Conservation (phyloP, 192 early-diverging fungal genomes). For the Coemansia sp. region DNA sequence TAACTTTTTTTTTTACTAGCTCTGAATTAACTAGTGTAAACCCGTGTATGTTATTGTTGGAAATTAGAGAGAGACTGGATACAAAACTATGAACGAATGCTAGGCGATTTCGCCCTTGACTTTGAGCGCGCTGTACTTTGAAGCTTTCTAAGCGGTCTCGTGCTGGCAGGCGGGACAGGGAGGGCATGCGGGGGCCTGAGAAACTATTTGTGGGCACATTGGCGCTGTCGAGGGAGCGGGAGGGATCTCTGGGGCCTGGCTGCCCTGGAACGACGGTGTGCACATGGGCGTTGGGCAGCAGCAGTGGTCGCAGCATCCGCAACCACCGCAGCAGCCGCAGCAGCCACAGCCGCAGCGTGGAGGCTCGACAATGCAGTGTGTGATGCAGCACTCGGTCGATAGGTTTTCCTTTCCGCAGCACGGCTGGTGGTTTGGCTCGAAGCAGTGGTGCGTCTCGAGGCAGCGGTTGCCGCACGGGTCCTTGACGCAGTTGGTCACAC, state of each 20-base stretch:
- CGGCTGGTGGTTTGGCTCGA: conserved; percentile 37
- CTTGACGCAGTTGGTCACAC: conserved; percentile 55
- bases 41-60: background rate
- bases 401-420: conserved; percentile 45
- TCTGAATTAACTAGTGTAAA: background rate
- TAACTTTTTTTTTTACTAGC: background rate
- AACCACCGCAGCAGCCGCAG: conserved; percentile 15
- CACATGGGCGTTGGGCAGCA: conserved; percentile 44
- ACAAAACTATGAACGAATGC: background rate
- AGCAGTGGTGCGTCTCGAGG: conserved; percentile 54
- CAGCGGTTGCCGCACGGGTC: conserved; percentile 53
- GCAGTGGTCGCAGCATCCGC: conserved; percentile 12
- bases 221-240: conserved; percentile 33
- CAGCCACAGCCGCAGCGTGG: conserved; percentile 34
- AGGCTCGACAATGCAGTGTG: conserved; percentile 53
- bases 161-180: conserved; percentile 22
- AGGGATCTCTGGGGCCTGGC: conserved; percentile 26
- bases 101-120: background rate
- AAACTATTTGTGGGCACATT: conserved; percentile 28
- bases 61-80: background rate
- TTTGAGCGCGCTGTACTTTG: background rate
- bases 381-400: conserved; percentile 55
- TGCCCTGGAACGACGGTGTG: conserved; percentile 48
- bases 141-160: background rate
- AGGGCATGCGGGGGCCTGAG: conserved; percentile 36